Evolutionary conservation across 495 filamentous ascomycete genomes (phyloP), one percentile per base, ranked within the genome.

Genomic region (Pseudevernia furfuracea): DNA sequence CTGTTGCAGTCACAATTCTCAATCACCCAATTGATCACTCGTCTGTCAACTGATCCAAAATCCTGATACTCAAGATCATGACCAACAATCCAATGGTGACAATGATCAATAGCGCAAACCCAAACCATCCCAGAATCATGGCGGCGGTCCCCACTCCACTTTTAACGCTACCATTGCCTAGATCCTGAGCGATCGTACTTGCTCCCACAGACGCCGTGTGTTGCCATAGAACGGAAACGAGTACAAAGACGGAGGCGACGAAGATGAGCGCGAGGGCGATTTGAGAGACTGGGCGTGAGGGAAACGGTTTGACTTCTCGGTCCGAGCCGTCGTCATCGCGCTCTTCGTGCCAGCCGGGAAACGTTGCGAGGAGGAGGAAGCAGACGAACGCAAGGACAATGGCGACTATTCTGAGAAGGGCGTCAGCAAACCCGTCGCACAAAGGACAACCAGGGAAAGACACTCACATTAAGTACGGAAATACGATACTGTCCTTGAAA

Each of bases 41-140:
- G 64, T 83, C 81, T 15, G 81, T 82, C 73, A 83, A 71, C 61
- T 78, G 71, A 36, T 82, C 74, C 70, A 94, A 75, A 37, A 95
- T 78, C 39, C 83, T 81, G 68, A 96, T 91, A 76, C 91, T 96
- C 72, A 96, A 77, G 66, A 96, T 95, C 93, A 97, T 97, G 67
- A 97, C 88, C 44, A 97, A 79, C 74, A 97, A 74, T 32, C 93
- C 93, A 71, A 97, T 95, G 23, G 93, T 96, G 37, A 96, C 91
- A 41, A 97, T 85, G 61, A 97, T 93, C 66, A 97, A 79, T 64
- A 97, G 71, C 39, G 88, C 89, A 71, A 97, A 97, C 19, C 91
- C 89, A 74, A 97, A 97, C 93, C 93, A 97, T 34, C 93, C 93
- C 69, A 97, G 81, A 37, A 97, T 89, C 90, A 97, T 97, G 14